Evolutionary conservation across 768 basidiomycete species (phyloP), one percentile per base, ranked within the genome.

Genomic region (Tylopilus balloui): DNA sequence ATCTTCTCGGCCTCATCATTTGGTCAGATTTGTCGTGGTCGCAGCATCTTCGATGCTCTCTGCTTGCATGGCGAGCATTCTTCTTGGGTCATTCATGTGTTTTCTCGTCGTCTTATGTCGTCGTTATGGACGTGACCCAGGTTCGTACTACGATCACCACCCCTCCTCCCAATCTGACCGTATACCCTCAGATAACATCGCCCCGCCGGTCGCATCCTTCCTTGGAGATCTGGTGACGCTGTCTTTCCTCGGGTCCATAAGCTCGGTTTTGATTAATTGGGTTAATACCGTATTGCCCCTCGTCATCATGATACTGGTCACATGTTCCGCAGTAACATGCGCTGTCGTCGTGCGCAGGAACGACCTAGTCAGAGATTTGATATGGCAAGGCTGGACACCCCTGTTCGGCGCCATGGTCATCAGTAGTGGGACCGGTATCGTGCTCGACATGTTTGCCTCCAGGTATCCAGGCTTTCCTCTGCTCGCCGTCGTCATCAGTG

Each of bases 41-140:
- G 79, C 85, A 0, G 78, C 86, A 11, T 80, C 86, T 5, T 75
- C 86, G 1, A 92, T 94, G 86, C 76, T 85, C 13, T 79, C 92
- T 1, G 83, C 93, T 1, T 85, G 84, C 45, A 63, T 88, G 12
- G 89, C 88, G 10, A 83, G 86, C 54, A 67, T 88, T 4, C 59
- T 92, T 1, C 78, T 98, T 1, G 96, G 95, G 4, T 88, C 86
- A 0, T 96, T 99, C 69, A 97, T 97, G 92, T 89, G 86, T 59
- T 66, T 71, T 19, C 77, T 97, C 24, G 80, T 97, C 42, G 76
- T 97, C 19, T 44, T 88, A 1, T 93, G 92, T 63, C 74, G 90
- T 43, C 77, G 73, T 59, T 81, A 78, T 53, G 80, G 84, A 5
- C 78, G 85, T 35, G 87, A 99, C 67, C 96, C 96, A 47, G 94